Evolutionary conservation across 164 flowering plant genomes (phyloP), one percentile per base, ranked within the genome.

Genomic region (Nelumbo lutea): DNA sequence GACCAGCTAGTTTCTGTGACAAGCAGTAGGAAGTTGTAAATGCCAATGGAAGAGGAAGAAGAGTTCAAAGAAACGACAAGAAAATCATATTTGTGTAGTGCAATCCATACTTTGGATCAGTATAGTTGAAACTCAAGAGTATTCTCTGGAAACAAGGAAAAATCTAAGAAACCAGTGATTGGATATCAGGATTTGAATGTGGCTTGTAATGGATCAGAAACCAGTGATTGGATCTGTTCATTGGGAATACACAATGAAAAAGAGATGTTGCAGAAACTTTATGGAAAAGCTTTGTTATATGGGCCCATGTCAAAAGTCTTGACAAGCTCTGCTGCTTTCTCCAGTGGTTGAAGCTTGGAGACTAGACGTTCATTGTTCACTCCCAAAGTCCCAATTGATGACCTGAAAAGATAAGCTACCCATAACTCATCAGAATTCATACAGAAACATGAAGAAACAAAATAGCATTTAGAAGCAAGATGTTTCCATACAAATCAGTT

Each of bases 281-380:
- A 48, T 51, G 60, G 64, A 48, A 27, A 27, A 27, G 27, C 27
- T 27, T 27, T 27, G 27, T 27, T 27, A 27, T 27, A 27, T 9
- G 57, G 64, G 10, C 50, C 64, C 64, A 68, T 68, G 64, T 68
- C 27, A 46, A 68, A 59, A 47, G 13, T 59, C 63, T 68, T 68
- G 39, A 66, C 61, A 66, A 66, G 48, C 50, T 66, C 56, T 8
- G 42, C 69, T 42, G 61, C 27, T 13, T 38, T 44, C 43, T 66
- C 40, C 41, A 9, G 39, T 13, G 69, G 7, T 53, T 60, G 69
- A 42, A 66, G 60, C 11, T 66, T 55, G 43, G 61, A 66, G 27
- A 61, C 61, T 43, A 66, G 14, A 41, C 69, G 69, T 42, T 48
- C 69, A 55, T 66, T 53, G 47, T 53, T 66, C 61, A 53, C 69